Evolutionary conservation across 1,284 basidiomycete species (phyloP), one percentile per base, ranked within the genome.

Genomic region (Rhodotorula sp.): DNA sequence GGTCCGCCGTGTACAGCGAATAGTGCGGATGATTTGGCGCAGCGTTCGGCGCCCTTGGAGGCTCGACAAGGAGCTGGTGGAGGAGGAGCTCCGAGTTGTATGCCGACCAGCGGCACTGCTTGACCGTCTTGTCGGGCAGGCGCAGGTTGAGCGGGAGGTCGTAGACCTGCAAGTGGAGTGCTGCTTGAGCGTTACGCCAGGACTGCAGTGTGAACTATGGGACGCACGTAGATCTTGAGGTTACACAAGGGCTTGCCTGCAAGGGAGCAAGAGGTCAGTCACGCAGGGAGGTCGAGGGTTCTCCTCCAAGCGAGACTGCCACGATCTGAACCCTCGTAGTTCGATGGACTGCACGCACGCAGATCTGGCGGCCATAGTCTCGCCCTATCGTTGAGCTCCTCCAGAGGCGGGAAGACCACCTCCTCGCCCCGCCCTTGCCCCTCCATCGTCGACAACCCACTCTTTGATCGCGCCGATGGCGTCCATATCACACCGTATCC

Each of bases 101-200:
- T 3, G 72, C 70, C 58, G 74, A 76, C 74, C 73, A 75, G 61
- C 74, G 73, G 66, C 74, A 71, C 29, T 72, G 69, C 10, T 55
- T 50, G 50, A 69, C 55, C 3, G 70, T 71, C 29, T 56, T n/a
- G 3, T 62, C 48, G 4, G 74, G 63, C 0, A 75, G 63, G 12
- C 37, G 53, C n/a, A 75, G 69, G 17, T 57, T 37, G 17, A 54
- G 39, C 36, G 72, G 74, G 27, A 75, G 64, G 50, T 61, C 50
- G 61, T 74, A 69, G 22, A 75, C 67, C 74, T 74, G 67, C 61
- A 4, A n/a, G 37, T 12, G 2, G 22, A 4, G 2, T 25, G n/a
- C 46, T 25, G 34, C 4, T 34, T 25, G 7, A n/a, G 32, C n/a
- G 25, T 25, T 6, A 22, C 1, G 3, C 1, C 10, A 1, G 37